A percentile compares a stretch with the other conserved stretches of the same genome.
Evolutionary conservation across 2,329 filamentous ascomycete genomes (phyloP).

Genomic region (Triangularia setosa): DNA sequence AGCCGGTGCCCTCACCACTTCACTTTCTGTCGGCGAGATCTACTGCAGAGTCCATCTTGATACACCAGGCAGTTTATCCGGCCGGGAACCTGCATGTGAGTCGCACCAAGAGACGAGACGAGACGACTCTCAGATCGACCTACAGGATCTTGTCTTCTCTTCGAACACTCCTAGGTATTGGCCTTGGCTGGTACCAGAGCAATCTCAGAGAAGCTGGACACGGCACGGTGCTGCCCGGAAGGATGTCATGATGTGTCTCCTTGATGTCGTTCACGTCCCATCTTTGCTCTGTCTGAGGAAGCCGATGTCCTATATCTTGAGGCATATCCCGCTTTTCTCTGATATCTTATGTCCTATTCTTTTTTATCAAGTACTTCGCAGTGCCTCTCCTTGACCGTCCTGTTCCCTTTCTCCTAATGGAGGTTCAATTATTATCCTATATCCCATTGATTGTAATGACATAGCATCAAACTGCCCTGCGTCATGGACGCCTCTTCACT

Average conservation of each 20-base stretch:
- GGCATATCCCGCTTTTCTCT: constrained; percentile 18
- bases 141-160: constrained; percentile 11
- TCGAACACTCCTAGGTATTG: background rate
- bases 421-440: constrained; percentile 11
- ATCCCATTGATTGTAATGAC: constrained; percentile 23
- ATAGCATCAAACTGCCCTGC: constrained; percentile 18
- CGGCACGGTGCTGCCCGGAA: constrained; percentile 18
- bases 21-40: constrained; percentile 18
- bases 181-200: background rate
- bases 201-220: constrained; percentile 2
- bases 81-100: constrained; percentile 23
- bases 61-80: constrained; percentile 30
- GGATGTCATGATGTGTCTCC: constrained; percentile 11
- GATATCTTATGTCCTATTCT: constrained; percentile 7
- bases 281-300: constrained; percentile 10
- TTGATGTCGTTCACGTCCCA: constrained; percentile 6
- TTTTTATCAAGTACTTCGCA: constrained; percentile 12
- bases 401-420: constrained; percentile 13
- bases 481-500: constrained; percentile 24
- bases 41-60: constrained; percentile 26
- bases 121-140: constrained; percentile 27
- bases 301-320: constrained; percentile 23
- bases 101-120: constrained; percentile 21
- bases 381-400: background rate
- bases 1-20: constrained; percentile 13